Conservation (phyloP, 2,329 filamentous ascomycete genomes). For the Trichoderma koningii region DNA sequence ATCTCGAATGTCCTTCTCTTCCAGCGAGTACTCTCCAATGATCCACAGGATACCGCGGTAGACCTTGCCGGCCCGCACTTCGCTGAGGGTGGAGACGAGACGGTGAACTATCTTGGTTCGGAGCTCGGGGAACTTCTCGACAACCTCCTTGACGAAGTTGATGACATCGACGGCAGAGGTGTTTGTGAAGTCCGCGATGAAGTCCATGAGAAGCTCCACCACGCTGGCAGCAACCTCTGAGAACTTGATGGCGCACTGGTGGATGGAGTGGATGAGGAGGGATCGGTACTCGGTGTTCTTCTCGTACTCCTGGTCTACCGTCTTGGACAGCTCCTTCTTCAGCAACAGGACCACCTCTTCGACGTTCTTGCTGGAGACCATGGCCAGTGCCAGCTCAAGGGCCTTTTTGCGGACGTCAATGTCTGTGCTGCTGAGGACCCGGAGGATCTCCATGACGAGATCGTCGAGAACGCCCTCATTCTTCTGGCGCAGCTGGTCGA, state of each 20-base stretch:
- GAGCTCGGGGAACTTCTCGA: conserved; percentile 94
- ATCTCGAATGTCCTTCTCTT: conserved; percentile 90
- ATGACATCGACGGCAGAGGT: conserved; percentile 96
- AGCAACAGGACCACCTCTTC: conserved; percentile 94
- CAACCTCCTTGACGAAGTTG: conserved; percentile 97
- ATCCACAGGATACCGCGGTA: conserved; percentile 98
- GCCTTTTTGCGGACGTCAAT: conserved; percentile 94
- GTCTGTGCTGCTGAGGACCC: conserved; percentile 91
- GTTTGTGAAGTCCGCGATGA: conserved; percentile 98
- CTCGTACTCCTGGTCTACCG: conserved; percentile 97
- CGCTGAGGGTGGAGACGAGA: conserved; percentile 84
- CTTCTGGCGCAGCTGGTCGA: conserved; percentile 81
- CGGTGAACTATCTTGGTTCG: conserved; percentile 84
- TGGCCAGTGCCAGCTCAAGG: conserved; percentile 85
- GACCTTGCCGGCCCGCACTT: conserved; percentile 95
- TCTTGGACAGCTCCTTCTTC: conserved; percentile 97
- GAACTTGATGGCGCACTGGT: conserved; percentile 98
- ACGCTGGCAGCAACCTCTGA: conserved; percentile 97
- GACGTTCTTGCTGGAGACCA: conserved; percentile 98
- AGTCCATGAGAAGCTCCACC: conserved; percentile 96
- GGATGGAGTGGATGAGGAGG: conserved; percentile 93
- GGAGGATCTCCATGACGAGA: conserved; percentile 93
- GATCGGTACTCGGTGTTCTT: conserved; percentile 96
- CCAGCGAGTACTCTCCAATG: conserved; percentile 92
- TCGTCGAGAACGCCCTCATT: conserved; percentile 93